Evolutionary conservation across 1,284 basidiomycete species (phyloP), one percentile per base, ranked within the genome.

Genomic region (Rhodotorula sp.): DNA sequence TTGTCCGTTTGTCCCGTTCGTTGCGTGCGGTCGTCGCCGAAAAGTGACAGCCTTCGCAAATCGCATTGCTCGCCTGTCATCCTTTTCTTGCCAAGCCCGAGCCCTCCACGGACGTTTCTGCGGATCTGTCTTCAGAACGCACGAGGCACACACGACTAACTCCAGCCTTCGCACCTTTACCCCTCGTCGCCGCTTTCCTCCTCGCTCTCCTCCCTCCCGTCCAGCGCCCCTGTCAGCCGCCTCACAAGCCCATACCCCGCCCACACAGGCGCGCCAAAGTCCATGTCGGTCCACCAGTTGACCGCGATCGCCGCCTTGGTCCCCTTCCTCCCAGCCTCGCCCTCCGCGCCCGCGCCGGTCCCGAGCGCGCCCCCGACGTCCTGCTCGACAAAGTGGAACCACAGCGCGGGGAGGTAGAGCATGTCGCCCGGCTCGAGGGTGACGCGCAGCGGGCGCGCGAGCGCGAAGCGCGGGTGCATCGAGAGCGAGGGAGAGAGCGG

Each of bases 351-450:
- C 39, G 34, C 19, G 3, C 59, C 63, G 0, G 32, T 8, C n/a
- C 60, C 44, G 17, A 64, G 60, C 8, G 53, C 61, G 29, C 17
- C 34, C 25, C 62, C 48, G n/a, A 55, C 51, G 39, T 13, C 85
- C 57, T 37, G 76, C 77, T 17, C 61, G 51, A 61, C 59, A 9
- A 41, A 54, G 54, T 67, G 66, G 46, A 51, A 96, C 94, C 94
- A 96, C 0, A 91, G 89, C 3, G 90, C 87, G 29, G 93, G 94
- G 37, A 96, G 86, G 81, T 92, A 95, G n/a, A 96, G 81, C 1
- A 90, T 89, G 75, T 95, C 90, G 3, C 94, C 92, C 27, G 86
- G 85, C 13, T 82, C 76, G 10, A 96, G 80, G 0, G 85, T 87
- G 34, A 94, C 85, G 9, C 85, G 82, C 56, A 93, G 85, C 0